Evolutionary conservation across 352 stramenopile genomes (phyloP).

Genomic region (Globisporangium cystogenes): DNA sequence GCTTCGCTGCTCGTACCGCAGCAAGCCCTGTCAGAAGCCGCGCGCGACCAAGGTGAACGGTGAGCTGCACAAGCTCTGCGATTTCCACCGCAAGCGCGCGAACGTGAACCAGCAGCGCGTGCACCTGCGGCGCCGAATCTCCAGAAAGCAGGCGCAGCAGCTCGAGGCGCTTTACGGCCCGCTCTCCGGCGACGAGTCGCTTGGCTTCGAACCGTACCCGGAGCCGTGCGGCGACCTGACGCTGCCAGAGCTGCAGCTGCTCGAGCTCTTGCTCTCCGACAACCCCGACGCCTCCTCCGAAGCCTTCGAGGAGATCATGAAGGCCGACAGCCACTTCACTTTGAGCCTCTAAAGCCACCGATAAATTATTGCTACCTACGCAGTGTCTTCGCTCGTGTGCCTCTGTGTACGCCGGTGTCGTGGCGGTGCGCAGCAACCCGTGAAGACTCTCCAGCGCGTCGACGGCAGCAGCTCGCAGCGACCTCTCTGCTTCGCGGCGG

Average conservation of each 20-base stretch:
- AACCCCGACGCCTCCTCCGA: conserved; percentile 2
- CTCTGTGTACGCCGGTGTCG: background rate
- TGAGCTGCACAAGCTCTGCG: conserved; percentile 35
- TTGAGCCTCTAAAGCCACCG: background rate
- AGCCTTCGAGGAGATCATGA: background rate
- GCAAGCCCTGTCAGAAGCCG: conserved; percentile 27
- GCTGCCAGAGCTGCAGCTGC: conserved; percentile 8
- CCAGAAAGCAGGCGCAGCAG: conserved; percentile 10
- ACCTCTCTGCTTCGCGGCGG: background rate
- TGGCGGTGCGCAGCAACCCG: background rate
- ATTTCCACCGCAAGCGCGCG: conserved; percentile 32
- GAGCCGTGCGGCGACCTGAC: conserved; percentile 12
- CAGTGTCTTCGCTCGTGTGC: background rate
- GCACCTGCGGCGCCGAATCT: conserved; percentile 21
- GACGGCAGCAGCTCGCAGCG: background rate
- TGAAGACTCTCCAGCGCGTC: background rate
- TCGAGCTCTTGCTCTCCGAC: conserved; percentile 13
- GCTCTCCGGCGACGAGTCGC: conserved; percentile 2
- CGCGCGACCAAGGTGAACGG: conserved; percentile 40
- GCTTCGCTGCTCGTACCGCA: conserved; percentile 25
- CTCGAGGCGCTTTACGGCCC: conserved; percentile 8
- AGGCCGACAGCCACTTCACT: background rate
- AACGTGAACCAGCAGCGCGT: conserved; percentile 43
- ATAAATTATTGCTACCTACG: conserved; percentile 8
- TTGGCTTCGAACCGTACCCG: conserved; percentile 6